Evolutionary conservation across 1,284 basidiomycete species (phyloP).

Genomic region (Termitomyces sp.): DNA sequence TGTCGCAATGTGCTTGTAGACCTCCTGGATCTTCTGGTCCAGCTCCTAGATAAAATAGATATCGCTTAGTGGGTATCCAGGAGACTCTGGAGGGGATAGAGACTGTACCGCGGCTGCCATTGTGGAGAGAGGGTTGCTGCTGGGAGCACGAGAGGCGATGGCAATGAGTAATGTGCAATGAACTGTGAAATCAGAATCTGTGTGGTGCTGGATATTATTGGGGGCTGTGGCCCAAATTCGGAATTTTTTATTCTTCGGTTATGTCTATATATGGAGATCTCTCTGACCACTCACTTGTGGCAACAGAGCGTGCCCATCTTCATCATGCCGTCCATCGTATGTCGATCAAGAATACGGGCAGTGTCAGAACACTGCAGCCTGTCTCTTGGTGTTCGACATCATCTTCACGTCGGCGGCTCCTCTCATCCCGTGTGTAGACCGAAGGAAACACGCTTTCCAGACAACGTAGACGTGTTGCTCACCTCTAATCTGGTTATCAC

Average conservation of each 20-base stretch:
- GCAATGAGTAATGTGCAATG: constrained; percentile 12
- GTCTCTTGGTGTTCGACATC: constrained; percentile 32
- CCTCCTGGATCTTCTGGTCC: constrained; percentile 89
- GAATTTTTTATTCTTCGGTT: constrained; percentile 12
- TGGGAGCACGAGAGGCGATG: constrained; percentile 12
- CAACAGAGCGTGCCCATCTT: not conserved
- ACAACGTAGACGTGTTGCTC: constrained; percentile 47
- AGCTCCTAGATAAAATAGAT: constrained; percentile 43
- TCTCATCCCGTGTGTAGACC: constrained; percentile 28
- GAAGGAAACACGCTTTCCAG: constrained; percentile 38
- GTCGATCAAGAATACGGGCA: constrained; percentile 29
- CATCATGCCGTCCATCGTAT: constrained; percentile 30
- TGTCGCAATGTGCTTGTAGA: constrained; percentile 85
- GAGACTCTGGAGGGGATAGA: not conserved
- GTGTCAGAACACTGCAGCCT: constrained; percentile 32
- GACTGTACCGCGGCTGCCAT: constrained; percentile 30
- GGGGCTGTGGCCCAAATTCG: constrained; percentile 20
- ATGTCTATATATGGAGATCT: constrained; percentile 17
- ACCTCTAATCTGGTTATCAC: constrained; percentile 47
- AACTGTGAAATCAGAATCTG: constrained; percentile 21
- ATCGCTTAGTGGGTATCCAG: constrained; percentile 14
- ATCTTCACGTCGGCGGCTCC: constrained; percentile 34
- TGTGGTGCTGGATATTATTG: constrained; percentile 19
- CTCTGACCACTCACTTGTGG: not conserved
- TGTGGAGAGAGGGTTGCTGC: constrained; percentile 15